A percentile compares a stretch with the other conserved stretches of the same genome.
Conservation (phyloP, 192 early-diverging fungal genomes). For the Borealophlyctis nickersoniae region DNA sequence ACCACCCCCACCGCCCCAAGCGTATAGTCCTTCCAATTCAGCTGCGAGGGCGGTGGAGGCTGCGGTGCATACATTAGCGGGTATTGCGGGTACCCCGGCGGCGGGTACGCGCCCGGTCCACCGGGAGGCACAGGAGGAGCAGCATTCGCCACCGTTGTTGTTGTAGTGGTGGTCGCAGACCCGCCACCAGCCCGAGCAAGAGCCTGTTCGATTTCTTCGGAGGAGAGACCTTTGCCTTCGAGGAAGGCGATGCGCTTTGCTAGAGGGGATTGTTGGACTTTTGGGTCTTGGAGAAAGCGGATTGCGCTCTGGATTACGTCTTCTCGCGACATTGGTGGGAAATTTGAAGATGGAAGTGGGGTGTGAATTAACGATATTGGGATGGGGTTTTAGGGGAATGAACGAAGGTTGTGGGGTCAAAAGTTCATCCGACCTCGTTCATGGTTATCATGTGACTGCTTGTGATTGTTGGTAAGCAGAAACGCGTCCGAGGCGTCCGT, state of each 20-base stretch:
- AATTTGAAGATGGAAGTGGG: no score
- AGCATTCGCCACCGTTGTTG: neutral
- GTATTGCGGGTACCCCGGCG: neutral
- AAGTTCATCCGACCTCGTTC: no score
- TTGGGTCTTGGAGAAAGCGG: slow-evolving; percentile 88
- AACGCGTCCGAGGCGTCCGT: no score
- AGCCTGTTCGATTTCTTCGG: slow-evolving; percentile 89
- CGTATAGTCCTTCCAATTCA: slow-evolving; percentile 91
- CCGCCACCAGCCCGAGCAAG: slow-evolving; percentile 10
- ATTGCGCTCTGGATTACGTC: slow-evolving; percentile 61
- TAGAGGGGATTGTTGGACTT: slow-evolving; percentile 82
- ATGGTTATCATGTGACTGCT: no score
- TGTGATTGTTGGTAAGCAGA: no score
- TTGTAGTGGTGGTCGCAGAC: slow-evolving; percentile 3
- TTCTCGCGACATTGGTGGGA: no score
- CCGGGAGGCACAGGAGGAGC: slow-evolving; percentile 16
- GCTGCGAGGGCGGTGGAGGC: slow-evolving; percentile 13
- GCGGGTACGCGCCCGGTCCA: slow-evolving; percentile 8
- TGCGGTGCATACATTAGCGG: slow-evolving; percentile 8
- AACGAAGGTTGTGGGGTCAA: no score
- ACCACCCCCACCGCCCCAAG: slow-evolving; percentile 82
- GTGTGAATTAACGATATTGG: no score
- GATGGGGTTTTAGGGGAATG: no score
- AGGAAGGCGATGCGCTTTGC: slow-evolving; percentile 94
- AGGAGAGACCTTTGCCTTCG: slow-evolving; percentile 89